Evolutionary conservation across 1,139 yeast genomes (phyloP), one percentile per base, ranked within the genome.

Genomic region (Scheffersomyces stambukii): DNA sequence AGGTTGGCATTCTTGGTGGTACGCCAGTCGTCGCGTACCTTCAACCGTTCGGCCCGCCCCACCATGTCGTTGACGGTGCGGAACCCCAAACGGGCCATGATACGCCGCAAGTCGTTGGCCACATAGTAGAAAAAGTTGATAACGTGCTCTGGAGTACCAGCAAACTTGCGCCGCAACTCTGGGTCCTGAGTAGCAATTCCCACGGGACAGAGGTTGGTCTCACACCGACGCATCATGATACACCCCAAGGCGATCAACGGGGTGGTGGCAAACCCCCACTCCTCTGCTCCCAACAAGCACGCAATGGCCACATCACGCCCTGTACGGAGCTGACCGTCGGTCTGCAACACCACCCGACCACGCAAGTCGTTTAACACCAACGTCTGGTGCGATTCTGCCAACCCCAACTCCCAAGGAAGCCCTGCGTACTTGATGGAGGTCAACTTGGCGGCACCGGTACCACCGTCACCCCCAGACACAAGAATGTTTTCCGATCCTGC

Each of bases 151-250:
- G 98, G 98, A 35, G 96, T 89, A 53, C 98, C 98, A 49, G 76
- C 73, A 63, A 91, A 91, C 62, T 89, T 91, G 64, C 76, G 77
- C 63, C 98, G 80, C 47, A 91, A 74, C 44, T 80, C 86, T 17
- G 97, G 96, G 58, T 91, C 97, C 60, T 91, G 98, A 22, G 98
- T 91, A 26, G 98, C 98, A 65, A 91, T 85, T 64, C 98, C 98
- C 31, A 89, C 97, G 20, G 98, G 96, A 64, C 98, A 91, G 25
- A 95, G 77, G 60, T 86, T 84, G 41, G 83, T 66, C 54, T 91
- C 96, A 58, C 97, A 89, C 65, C 81, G 84, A 60, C 96, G 74
- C 84, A 89, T 81, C 84, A 86, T 80, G 52, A 89, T 81, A 71
- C 98, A 91, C 34, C 97, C 97, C 89, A 89, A 77, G 27, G 97